Base-by-base conservation (phyloP, 2,329 filamentous ascomycete species). In the Penicillium sclerotigenum region DNA sequence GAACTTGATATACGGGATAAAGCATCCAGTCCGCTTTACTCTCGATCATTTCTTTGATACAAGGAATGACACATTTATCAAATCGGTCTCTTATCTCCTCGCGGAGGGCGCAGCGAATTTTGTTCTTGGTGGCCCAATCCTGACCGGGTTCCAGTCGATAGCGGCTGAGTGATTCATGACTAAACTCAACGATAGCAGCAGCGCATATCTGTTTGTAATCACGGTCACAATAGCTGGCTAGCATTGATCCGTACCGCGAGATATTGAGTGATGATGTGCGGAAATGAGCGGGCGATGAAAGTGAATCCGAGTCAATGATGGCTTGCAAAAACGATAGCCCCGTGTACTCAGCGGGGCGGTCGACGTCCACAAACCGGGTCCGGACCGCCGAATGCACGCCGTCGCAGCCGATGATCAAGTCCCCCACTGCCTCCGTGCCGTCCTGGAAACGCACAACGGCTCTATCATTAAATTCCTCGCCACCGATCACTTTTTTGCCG, bases 1-100 rank as follows among this genome's bases (percentile, higher is more conserved):
- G 68, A 2, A 79, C 66, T 40, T 73, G 69, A 56, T 77, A 77
- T 1, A 79, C 75, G 0, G 77, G 77, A 57, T 77, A 79, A n/a
- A 79, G 60, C 58, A 71, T 72, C 72, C 76, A 77, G 18, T 74
- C 72, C 5, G 67, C 64, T 20, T 67, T 64, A 22, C 65, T 70
- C 4, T 66, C 59, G 8, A 76, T 62, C 33, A 77, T 69, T 29
- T 75, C 71, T 7, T 68, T 62, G 31, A 79, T 64, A 34, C 68
- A 74, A 0, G 73, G 73, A 5, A 78, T 59, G 1, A 66, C 65
- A 2, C 71, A 68, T 16, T 65, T 65, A 1, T 67, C 64, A 50
- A 78, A 79, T 4, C 75, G 69, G 18, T 66, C 54, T 8, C 64
- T 62, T 38, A 78, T 65, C 47, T 77, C 71, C 5, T 63, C 60